These are phyloP conservation scores for Cyclaneusma minus DNA, from an alignment of 2,329 filamentous ascomycete genomes.

Conservation along the genomic window DNA sequence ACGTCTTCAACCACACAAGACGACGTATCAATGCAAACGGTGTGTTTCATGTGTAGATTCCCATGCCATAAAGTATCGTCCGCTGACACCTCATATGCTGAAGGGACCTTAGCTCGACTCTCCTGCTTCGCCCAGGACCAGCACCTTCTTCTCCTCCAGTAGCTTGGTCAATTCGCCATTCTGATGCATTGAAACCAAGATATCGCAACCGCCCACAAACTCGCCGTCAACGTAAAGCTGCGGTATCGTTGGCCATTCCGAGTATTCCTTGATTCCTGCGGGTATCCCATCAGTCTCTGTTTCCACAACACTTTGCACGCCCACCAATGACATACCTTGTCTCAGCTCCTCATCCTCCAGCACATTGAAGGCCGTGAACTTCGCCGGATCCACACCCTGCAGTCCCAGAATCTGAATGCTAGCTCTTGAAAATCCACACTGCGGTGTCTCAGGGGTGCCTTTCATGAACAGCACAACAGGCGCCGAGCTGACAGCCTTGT, in stretches of 20 bases:
- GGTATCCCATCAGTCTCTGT: constrained; percentile 1
- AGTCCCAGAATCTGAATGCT: constrained; percentile 88
- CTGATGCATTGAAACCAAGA: constrained; percentile 92
- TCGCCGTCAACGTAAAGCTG: constrained; percentile 93
- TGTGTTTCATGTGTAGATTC: background rate
- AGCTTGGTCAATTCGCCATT: constrained; percentile 85
- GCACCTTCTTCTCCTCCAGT: constrained; percentile 80
- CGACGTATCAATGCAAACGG: background rate
- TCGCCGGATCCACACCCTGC: constrained; percentile 86
- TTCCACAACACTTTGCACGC: constrained; percentile 4
- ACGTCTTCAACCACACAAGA: background rate
- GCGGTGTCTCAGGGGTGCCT: constrained; percentile 86
- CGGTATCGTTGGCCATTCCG: constrained; percentile 96
- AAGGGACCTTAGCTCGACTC: no score
- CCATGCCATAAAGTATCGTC: no score
- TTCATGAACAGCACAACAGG: constrained; percentile 99
- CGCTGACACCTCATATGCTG: no score
- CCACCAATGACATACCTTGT: constrained; percentile 39
- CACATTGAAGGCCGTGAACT: constrained; percentile 98
- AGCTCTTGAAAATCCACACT: constrained; percentile 92
- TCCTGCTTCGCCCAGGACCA: constrained; percentile 42
- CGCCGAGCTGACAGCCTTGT: constrained; percentile 73
- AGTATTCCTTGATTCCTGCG: constrained; percentile 94
- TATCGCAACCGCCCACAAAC: constrained; percentile 96
- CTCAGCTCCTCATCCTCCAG: constrained; percentile 81